Conservation (phyloP, 345 rosid genomes). For the Geranium rotundifolium region DNA sequence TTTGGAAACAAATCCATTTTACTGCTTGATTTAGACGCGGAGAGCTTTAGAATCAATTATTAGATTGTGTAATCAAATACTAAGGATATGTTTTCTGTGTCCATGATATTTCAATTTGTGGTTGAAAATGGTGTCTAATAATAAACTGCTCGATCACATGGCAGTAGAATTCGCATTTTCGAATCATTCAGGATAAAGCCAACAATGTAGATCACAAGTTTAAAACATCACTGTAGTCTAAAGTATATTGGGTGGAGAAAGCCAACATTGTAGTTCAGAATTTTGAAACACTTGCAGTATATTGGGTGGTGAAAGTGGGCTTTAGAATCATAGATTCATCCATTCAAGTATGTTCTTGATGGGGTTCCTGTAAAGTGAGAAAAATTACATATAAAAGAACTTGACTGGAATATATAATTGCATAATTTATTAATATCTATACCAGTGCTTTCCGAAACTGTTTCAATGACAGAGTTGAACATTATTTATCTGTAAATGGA, state of each 20-base stretch:
- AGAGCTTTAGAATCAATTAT: not conserved
- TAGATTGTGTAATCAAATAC: not conserved
- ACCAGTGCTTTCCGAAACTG: not conserved
- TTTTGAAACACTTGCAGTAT: not conserved
- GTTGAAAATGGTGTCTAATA: not conserved
- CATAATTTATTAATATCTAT: too few relatives aligned
- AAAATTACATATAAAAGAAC: too few relatives aligned
- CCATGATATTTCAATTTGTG: not conserved
- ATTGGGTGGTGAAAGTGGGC: not conserved
- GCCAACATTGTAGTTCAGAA: not conserved
- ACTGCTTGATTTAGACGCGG: not conserved
- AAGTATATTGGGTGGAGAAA: not conserved
- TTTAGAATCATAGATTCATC: too few relatives aligned
- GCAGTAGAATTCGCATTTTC: not conserved
- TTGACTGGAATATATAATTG: too few relatives aligned
- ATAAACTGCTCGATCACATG: not conserved
- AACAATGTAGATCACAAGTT: not conserved
- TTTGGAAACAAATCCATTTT: too few relatives aligned
- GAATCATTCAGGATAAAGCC: not conserved
- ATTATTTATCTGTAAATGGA: not conserved
- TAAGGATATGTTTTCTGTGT: not conserved
- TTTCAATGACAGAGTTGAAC: not conserved
- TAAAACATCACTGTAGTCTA: not conserved
- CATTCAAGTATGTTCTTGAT: too few relatives aligned
- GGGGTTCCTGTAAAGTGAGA: not conserved